phyloP scores from a whole-genome alignment of 345 rosid genomes.

The Corchorus capsularis region DNA sequence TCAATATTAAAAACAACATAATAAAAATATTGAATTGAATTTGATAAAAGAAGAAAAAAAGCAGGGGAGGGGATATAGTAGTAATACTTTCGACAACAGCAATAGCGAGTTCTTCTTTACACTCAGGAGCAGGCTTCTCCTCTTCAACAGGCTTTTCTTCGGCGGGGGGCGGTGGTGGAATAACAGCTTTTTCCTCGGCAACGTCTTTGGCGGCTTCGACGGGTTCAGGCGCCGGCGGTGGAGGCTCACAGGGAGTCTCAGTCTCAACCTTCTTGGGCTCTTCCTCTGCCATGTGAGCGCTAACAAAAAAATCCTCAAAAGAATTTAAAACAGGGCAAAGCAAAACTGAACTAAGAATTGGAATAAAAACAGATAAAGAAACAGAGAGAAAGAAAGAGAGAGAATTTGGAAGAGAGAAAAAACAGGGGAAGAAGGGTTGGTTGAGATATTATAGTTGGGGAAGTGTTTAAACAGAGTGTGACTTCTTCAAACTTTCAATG shows the following conservation, averaged over 20 bases:
- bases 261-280: slow-evolving; percentile 45
- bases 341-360: neutral
- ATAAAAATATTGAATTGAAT: neutral
- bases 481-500: neutral
- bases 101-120: slow-evolving; percentile 26
- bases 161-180: neutral
- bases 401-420: neutral
- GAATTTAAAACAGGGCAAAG: neutral
- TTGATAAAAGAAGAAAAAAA: neutral
- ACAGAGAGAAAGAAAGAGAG: neutral
- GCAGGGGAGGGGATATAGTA: neutral
- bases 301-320: neutral
- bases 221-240: neutral
- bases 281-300: slow-evolving; percentile 47
- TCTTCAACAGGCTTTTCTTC: slow-evolving; percentile 8
- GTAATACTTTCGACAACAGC: slow-evolving; percentile 39
- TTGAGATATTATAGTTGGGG: slow-evolving; percentile 35
- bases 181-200: slow-evolving; percentile 11
- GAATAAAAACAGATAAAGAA: neutral
- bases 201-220: neutral
- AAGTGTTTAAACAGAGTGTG: neutral
- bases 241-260: neutral
- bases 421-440: neutral
- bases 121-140: slow-evolving; percentile 6
- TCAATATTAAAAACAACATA: neutral